Base-by-base conservation (phyloP, 164 flowering plant species). In the Magnolia changhungtana region DNA sequence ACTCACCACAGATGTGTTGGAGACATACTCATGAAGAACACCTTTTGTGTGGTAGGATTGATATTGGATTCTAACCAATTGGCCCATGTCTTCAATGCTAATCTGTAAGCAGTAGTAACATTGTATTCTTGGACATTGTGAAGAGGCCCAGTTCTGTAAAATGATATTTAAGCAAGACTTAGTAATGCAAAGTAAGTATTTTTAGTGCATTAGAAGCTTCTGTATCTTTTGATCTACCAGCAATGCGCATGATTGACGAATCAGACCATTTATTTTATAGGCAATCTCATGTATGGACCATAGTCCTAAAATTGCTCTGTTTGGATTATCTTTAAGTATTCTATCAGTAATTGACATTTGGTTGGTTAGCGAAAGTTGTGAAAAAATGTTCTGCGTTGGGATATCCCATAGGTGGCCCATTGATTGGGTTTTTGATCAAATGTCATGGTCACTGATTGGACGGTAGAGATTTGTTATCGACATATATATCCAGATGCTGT, bases 1-100 rank as follows among this genome's bases (percentile, higher is more conserved):
- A 85, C 91, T 84, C 52, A 95, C 99, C 98, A 92, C 19, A 92
- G 70, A 83, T 95, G 98, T 67, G 98, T 93, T 10, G 99, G 97
- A 6, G 98, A 95, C 87, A 91, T 84, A 73, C 91, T 92, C 89
- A 87, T 88, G 83, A 95, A 90, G 81, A 88, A 93, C 65, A 95
- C 91, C 81, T 83, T 88, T 72, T 93, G 99, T 3, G 59, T 85
- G 8, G 14, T 71, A 63, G 97, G 89, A 58, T 92, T 79, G 75
- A 91, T 86, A 76, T 77, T 86, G 14, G 91, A 81, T 8, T 91
- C 94, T 59, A 95, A 50, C 99, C 99, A 95, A 45, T 85, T 86
- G 37, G 91, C 91, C 97, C 99, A 95, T 0, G 97, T 93, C 68
- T 83, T 80, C 74, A 95, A 19, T 29, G 97, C 97, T 78, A 92